Conservation (phyloP, 2,329 filamentous ascomycete genomes). For the Talaromyces sp. region DNA sequence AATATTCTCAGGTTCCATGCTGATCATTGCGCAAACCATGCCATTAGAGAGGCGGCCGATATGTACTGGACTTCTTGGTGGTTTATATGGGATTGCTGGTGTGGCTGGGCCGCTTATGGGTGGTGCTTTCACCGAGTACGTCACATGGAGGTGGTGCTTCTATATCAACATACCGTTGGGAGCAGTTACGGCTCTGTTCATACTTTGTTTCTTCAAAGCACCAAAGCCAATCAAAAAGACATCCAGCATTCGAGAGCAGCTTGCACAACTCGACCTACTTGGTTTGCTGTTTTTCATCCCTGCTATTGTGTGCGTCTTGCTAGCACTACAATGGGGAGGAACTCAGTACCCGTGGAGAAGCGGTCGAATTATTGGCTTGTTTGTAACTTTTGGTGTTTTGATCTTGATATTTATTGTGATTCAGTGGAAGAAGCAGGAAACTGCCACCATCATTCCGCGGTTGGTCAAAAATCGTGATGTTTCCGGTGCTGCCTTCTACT, state of each 20-base stretch:
- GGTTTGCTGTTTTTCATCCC: conserved; percentile 47
- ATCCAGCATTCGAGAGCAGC: conserved; percentile 20
- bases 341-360: conserved; percentile 45
- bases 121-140: conserved; percentile 23
- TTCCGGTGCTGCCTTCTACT: conserved; percentile 37
- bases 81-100: conserved; percentile 22
- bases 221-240: conserved; percentile 27
- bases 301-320: conserved; percentile 46
- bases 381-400: conserved; percentile 51
- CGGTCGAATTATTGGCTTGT: conserved; percentile 46
- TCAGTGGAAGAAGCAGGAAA: conserved; percentile 38
- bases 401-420: conserved; percentile 40
- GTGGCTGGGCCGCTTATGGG: conserved; percentile 20
- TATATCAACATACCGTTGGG: conserved; percentile 30
- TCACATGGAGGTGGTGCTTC: conserved; percentile 40
- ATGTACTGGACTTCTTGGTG: conserved; percentile 24
- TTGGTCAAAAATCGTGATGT: conserved; percentile 45
- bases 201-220: conserved; percentile 27
- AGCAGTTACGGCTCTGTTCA: conserved; percentile 28
- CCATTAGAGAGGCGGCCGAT: conserved; percentile 26
- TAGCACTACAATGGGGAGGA: conserved; percentile 50
- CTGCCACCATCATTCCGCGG: conserved; percentile 45
- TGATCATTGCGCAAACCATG: conserved; percentile 24
- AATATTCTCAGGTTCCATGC: conserved; percentile 23
- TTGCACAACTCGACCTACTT: conserved; percentile 37